Percentiles rank a stretch among this genome's conserved stretches.
phyloP scores from a whole-genome alignment of 768 basidiomycete genomes.

The Suillus alpinus region DNA sequence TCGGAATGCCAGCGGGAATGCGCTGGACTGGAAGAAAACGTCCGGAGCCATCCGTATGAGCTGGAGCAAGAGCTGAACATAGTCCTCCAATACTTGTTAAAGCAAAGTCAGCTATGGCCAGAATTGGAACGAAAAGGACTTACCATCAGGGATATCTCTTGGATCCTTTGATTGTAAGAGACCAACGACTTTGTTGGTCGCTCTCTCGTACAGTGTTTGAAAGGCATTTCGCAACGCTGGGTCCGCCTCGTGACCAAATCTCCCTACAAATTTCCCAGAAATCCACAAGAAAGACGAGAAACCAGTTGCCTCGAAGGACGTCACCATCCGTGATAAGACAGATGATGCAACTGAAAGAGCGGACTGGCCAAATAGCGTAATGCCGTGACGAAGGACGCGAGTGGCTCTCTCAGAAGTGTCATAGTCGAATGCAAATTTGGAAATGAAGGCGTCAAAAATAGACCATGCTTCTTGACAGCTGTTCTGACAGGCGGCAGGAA shows the following conservation, averaged over 20 bases:
- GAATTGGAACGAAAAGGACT: slow-evolving; percentile 24
- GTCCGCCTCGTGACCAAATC: slow-evolving; percentile 70
- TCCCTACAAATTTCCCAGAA: slow-evolving; percentile 77
- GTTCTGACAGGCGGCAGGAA: slow-evolving; percentile 76
- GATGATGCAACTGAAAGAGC: slow-evolving; percentile 67
- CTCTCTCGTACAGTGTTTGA: slow-evolving; percentile 66
- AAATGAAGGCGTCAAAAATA: slow-evolving; percentile 77
- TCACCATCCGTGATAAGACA: slow-evolving; percentile 71
- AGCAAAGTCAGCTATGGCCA: slow-evolving; percentile 5
- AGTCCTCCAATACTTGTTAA: slow-evolving; percentile 86
- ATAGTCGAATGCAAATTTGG: slow-evolving; percentile 73
- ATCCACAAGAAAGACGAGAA: slow-evolving; percentile 93
- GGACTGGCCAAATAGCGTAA: slow-evolving; percentile 74
- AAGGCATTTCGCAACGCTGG: slow-evolving; percentile 54
- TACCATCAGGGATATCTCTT: slow-evolving; percentile 85
- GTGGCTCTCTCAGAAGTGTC: slow-evolving; percentile 81
- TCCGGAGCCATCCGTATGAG: slow-evolving; percentile 68
- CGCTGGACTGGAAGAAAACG: slow-evolving; percentile 73
- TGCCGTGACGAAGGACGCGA: slow-evolving; percentile 78
- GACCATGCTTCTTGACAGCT: slow-evolving; percentile 81
- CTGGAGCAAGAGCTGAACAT: slow-evolving; percentile 74
- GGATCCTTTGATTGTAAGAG: slow-evolving; percentile 68
- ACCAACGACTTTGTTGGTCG: slow-evolving; percentile 66
- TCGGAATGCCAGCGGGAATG: slow-evolving; percentile 76
- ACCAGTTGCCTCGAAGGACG: slow-evolving; percentile 76